A percentile compares a stretch with the other conserved stretches of the same genome.
Evolutionary conservation across 192 early-diverging fungal species (phyloP).

Genomic region (Coemansia sp.): DNA sequence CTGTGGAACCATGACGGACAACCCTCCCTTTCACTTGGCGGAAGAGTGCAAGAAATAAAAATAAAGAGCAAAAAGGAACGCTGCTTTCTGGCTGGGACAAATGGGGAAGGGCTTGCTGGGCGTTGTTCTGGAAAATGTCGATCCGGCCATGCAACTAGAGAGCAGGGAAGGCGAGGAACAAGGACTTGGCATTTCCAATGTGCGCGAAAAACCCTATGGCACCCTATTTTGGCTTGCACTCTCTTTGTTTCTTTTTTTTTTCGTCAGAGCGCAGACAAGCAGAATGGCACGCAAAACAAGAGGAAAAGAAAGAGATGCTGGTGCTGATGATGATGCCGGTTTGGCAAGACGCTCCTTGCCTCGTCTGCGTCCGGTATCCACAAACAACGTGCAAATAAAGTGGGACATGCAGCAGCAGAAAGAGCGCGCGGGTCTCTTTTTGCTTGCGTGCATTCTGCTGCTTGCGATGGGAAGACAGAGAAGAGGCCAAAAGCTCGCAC

Average conservation of each 20-base stretch:
- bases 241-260: too few species aligned
- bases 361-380: not conserved
- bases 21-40: too few species aligned
- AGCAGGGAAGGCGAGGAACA: not conserved
- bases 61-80: not conserved
- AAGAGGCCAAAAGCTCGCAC: not conserved
- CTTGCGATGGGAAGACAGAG: not conserved
- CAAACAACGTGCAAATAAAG: not conserved
- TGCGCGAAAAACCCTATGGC: too few species aligned
- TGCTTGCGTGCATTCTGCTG: not conserved
- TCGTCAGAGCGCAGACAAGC: too few species aligned
- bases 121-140: not conserved
- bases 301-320: too few species aligned
- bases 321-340: not conserved
- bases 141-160: not conserved
- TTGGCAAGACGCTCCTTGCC: not conserved
- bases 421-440: slow-evolving; percentile 4
- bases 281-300: too few species aligned
- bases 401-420: not conserved
- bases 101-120: not conserved
- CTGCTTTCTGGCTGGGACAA: not conserved
- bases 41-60: not conserved
- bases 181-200: not conserved
- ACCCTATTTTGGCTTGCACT: too few species aligned
- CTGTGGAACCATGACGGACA: too few species aligned